Evolutionary conservation across 1,284 basidiomycete species (phyloP), one percentile per base, ranked within the genome.

Genomic region (Cryptococcus amylolentus): DNA sequence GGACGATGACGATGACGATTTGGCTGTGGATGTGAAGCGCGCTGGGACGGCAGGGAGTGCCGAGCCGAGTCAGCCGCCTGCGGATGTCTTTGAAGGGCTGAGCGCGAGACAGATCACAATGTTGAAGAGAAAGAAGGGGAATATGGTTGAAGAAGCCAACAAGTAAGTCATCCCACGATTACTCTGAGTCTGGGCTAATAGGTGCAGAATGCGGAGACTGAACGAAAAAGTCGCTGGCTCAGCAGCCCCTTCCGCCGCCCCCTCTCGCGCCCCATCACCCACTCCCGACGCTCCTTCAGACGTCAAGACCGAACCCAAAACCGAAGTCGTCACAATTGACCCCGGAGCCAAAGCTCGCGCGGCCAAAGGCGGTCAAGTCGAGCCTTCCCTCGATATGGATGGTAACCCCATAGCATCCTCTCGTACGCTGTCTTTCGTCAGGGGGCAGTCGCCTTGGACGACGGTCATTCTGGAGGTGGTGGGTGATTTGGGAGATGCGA

Each of bases 371-470:
- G 74, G 71, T 12, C 67, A 68, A 20, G 64, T 75, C 23, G 70
- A 73, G 49, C 71, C 74, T 8, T 58, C 50, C 5, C 42, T 71
- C 16, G 70, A 70, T 38, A 59, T 63, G 4, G 67, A 69, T 26
- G 68, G 66, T 0, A 68, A 69, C 40, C 60, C 56, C 1, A 47
- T 64, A 13, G 43, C 62, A 27, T 63, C 61, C 7, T 52, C 52
- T 10, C 59, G 58, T 16, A 55, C 56, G 2, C 54, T 71, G 4
- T 56, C 44, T 1, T 51, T 73, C 13, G 44, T 54, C 87, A 56
- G 80, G 14, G 91, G 89, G 1, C 80, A 82, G 52, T 97, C 91
- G 88, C 85, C 94, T 0, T 98, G 95, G 89, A 85, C 87, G 52
- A 88, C 89, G 9, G 82, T 97, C 7, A 84, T 88, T 8, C 85